Evolutionary conservation across 208 protist genomes (phyloP).

Genomic region (Trypanosoma cruzi): DNA sequence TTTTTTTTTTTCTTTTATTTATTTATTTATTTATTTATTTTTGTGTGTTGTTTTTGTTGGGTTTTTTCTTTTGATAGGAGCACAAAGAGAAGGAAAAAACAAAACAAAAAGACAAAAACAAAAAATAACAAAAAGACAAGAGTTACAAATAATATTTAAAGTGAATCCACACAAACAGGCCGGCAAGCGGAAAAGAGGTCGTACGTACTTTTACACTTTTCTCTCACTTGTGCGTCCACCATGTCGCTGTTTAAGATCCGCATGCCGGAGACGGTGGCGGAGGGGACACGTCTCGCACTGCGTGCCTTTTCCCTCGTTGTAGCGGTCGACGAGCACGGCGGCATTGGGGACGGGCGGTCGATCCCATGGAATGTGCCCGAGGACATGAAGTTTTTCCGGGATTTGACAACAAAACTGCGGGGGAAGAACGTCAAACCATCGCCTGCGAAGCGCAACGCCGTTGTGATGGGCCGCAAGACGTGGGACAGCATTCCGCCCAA

Average conservation of each 20-base stretch:
- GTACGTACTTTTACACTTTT: too few relatives aligned
- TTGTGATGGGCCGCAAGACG: constrained; percentile 98
- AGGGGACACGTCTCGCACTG: constrained; percentile 46
- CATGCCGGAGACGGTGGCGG: constrained; percentile 59
- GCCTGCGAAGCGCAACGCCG: constrained; percentile 82
- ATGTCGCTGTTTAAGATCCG: constrained; percentile 61
- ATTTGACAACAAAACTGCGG: constrained; percentile 77
- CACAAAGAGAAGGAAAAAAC: too few relatives aligned
- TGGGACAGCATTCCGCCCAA: constrained; percentile 95
- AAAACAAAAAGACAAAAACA: too few relatives aligned
- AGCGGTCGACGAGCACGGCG: constrained; percentile 61
- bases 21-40: too few relatives aligned
- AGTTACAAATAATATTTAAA: not conserved
- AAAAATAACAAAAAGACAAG: too few relatives aligned
- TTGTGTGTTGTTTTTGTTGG: too few relatives aligned
- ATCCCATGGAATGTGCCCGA: constrained; percentile 90
- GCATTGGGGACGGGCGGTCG: constrained; percentile 80
- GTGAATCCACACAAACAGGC: not conserved
- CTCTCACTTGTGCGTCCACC: not conserved
- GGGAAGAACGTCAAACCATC: constrained; percentile 49
- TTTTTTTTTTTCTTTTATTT: too few relatives aligned
- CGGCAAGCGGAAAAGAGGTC: not conserved
- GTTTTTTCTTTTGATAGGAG: too few relatives aligned
- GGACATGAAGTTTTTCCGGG: constrained; percentile 89
- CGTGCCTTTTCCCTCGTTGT: constrained; percentile 82